Base-by-base conservation (phyloP, 2,329 filamentous ascomycete species). In the Colletotrichum shisoi region DNA sequence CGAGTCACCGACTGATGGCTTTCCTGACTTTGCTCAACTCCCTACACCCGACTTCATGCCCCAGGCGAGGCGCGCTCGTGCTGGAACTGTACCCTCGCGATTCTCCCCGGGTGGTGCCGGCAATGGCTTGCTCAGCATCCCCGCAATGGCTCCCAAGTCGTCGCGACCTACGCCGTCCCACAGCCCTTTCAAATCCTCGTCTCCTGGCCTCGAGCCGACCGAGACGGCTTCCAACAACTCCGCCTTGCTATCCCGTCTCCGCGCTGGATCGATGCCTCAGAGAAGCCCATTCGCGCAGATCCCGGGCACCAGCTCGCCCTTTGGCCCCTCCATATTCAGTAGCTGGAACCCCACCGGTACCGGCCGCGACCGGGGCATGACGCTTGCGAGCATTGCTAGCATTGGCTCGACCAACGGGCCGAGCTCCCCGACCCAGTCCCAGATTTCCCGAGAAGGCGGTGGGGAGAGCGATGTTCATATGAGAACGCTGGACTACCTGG, bases 221-320 rank as follows among this genome's bases (percentile, higher is more conserved):
- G 80, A 81, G 34, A 74, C 76, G n/a, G 69, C 77, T 9, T 79
- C 83, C 49, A 85, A 83, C 71, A 90, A 89, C 70, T 91, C 92
- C 19, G 87, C 91, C 0, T 83, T 96, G 49, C 83, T 97, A 34
- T 97, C 93, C 37, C 89, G 94, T 72, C 86, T 97, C 67, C 89
- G 94, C 72, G 93, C 94, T 57, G 94, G 94, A 13, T 97, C 94
- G 34, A 94, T 97, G 91, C 94, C 94, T 53, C 94, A 97, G 78
- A 89, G 92, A 67, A 88, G 89, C 70, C 91, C 89, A 46, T 90
- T 91, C 70, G 76, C 80, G 72, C 89, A 69, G 44, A 66, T 65
- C 72, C 79, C 85, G 75, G 82, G 84, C 40, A 81, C 81, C 12
- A 81, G 76, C 71, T 87, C 85, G 59, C 92, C 94, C 0, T 97